Evolutionary conservation across 2,329 filamentous ascomycete species (phyloP), one percentile per base, ranked within the genome.

Genomic region (Cordyceps cicadae): DNA sequence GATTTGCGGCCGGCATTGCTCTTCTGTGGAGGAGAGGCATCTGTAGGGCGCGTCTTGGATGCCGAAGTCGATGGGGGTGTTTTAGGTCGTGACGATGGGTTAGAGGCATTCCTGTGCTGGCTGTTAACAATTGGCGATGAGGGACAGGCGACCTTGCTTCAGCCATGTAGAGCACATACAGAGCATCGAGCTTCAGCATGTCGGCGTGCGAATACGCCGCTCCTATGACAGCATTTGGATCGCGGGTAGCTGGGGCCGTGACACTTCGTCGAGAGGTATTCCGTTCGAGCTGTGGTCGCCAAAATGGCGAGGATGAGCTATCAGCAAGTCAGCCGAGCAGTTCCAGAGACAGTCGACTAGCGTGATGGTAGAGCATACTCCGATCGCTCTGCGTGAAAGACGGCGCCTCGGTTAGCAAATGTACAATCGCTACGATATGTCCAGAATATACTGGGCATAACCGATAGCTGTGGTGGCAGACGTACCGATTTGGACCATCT

Each of bases 401-500:
- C 63, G 67, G 65, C 66, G 60, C 8, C 29, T 64, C 66, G 64
- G 66, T 73, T 61, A 74, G 70, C 61, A 60, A 64, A 6, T 12
- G 26, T 50, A 15, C 24, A 24, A 17, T n/a, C 15, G 51, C 0
- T 3, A 43, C 12, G 9, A 15, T 14, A 24, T 39, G 3, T 29
- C 5, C 3, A 21, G n/a, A 48, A 24, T 17, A 37, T 24, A 21
- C n/a, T 2, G 4, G 34, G 26, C 12, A 45, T 39, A 37, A 52
- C n/a, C 48, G 43, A 19, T 9, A 54, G 29, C 14, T 51, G 50
- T 24, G 52, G 19, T 46, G 14, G 52, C 21, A 49, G 60, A 80
- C 81, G 70, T 87, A 97, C 94, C 93, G 81, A 99, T 92, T 88
- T 99, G 93, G 68, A 97, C 90, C 94, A 99, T 99, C 83, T 99